These are phyloP conservation scores for Paramecium bursaria DNA, from an alignment of 73 alveolate genomes.

Conservation along the genomic window DNA sequence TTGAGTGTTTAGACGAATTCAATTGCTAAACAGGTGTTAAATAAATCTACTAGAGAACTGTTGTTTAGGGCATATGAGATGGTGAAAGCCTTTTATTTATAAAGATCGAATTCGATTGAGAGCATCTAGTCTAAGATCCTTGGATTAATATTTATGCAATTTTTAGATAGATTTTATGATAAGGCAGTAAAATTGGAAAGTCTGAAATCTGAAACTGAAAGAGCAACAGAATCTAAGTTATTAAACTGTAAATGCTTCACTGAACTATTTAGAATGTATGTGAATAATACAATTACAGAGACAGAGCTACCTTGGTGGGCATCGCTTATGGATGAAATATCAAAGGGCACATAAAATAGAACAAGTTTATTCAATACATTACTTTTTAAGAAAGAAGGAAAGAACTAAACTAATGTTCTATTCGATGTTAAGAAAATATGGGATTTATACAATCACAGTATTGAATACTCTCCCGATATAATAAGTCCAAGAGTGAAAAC, in stretches of 20 bases:
- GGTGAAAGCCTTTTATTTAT: constrained; percentile 21
- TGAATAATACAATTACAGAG: not conserved
- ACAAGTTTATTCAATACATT: not conserved
- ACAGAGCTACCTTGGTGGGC: constrained; percentile 11
- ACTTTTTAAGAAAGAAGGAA: constrained; percentile 6
- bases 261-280: not conserved
- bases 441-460: constrained; percentile 21
- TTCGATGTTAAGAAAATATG: constrained; percentile 3
- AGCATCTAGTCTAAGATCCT: constrained; percentile 21
- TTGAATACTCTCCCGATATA: constrained; percentile 7
- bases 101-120: not conserved
- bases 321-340: not conserved
- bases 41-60: not conserved
- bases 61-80: constrained; percentile 36
- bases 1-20: too few relatives aligned
- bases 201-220: not conserved
- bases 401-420: not conserved
- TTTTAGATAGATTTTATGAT: not conserved
- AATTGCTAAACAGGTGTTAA: too few relatives aligned
- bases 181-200: not conserved
- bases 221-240: constrained; percentile 28
- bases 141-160: constrained; percentile 13
- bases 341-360: not conserved
- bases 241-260: constrained; percentile 17
- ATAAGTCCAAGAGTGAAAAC: constrained; percentile 41